Evolutionary conservation across 176 grass and related monocot species (phyloP), one percentile per base, ranked within the genome.

Genomic region (Oryza coarctata): DNA sequence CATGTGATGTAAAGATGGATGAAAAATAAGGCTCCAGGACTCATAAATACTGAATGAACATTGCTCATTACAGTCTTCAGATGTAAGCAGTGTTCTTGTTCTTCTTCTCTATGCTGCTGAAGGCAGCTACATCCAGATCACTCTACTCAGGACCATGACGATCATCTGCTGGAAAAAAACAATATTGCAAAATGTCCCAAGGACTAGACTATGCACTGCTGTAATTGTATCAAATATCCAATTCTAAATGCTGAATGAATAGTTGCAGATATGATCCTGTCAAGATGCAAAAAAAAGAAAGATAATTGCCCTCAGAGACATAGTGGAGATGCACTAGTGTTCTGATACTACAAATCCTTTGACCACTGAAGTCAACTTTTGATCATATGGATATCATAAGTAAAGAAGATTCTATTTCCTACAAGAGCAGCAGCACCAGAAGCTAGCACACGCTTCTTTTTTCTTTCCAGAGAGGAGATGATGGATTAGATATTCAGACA

Each of bases 361-460:
- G 0, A 10, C 25, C 55, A n/a, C 0, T 26, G 49, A 31, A 49
- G 23, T 77, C 50, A 82, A 25, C 13, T 32, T 12, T 39, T 71
- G 22, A 71, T 68, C 38, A 39, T 69, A 25, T 58, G 20, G 14
- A 22, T 36, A 65, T 3, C 2, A 30, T 0, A 79, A 1, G 22
- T 65, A 52, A 61, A 30, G 39, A 58, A 77, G 64, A 77, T 50
- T 30, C 29, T 64, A 7, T 63, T 75, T 69, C 31, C 38, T 82
- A 18, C 34, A 47, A 62, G 35, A 82, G 71, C 49, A 9, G 61
- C 15, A 66, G 25, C 23, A 78, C n/a, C n/a, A n/a, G n/a, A n/a
- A n/a, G 52, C 28, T 63, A 61, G 49, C 68, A 82, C 68, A 82
- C 29, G 6, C 65, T 43, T 13, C 4, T 12, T 22, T 23, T 12